Conservation (phyloP, 306 rosid genomes). For the Macrotyloma uniflorum region DNA sequence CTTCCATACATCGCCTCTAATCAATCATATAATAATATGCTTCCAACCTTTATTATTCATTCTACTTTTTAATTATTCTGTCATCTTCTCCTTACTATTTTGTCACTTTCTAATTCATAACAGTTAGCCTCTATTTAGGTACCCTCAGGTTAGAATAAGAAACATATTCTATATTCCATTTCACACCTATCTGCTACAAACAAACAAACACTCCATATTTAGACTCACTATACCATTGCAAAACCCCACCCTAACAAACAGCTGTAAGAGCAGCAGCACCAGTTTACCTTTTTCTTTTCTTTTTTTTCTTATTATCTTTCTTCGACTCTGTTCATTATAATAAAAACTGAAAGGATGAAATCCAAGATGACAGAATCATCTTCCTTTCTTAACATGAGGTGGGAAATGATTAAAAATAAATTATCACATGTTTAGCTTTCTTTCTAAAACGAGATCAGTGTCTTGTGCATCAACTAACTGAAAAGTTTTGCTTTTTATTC, state of each 20-base stretch:
- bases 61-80: not conserved
- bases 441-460: not conserved
- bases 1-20: not conserved
- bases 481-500: too few species aligned
- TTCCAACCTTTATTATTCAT: not conserved
- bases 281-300: not conserved
- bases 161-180: not conserved
- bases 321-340: too few species aligned
- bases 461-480: too few species aligned
- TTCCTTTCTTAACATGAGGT: too few species aligned
- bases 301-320: not conserved
- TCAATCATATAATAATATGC: not conserved
- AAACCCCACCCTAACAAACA: conserved; percentile 9
- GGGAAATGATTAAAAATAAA: not conserved
- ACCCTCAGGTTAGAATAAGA: conserved; percentile 5
- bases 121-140: conserved; percentile 18
- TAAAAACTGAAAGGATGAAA: too few species aligned
- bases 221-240: not conserved
- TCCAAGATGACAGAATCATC: not conserved
- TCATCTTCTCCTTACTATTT: conserved; percentile 24
- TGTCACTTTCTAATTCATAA: not conserved
- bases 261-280: conserved; percentile 17
- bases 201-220: conserved; percentile 1
- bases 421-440: not conserved
- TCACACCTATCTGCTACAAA: conserved; percentile 3